Evolutionary conservation across 2,329 filamentous ascomycete species (phyloP).

Genomic region (Hymenoscyphus infarciens): DNA sequence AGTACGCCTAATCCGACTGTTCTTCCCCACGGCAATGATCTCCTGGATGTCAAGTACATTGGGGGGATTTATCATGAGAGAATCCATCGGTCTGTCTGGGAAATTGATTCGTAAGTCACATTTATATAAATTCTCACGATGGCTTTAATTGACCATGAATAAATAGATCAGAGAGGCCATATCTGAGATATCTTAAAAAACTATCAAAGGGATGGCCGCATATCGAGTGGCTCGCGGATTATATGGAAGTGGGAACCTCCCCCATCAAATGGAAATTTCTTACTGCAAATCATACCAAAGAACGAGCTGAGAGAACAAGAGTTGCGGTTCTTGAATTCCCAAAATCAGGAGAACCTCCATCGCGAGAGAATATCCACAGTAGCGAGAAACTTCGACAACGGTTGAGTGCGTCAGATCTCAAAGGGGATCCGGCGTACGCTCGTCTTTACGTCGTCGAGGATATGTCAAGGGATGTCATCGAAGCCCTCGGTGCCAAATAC

Average conservation of each 20-base stretch:
- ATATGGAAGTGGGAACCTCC: slow-evolving; percentile 16
- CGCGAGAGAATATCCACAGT: neutral
- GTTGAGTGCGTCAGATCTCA: neutral
- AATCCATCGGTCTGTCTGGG: slow-evolving; percentile 8
- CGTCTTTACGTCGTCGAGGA: slow-evolving; percentile 21
- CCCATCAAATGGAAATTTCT: slow-evolving; percentile 15
- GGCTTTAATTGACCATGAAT: neutral
- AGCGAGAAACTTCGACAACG: neutral
- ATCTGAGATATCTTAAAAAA: slow-evolving; percentile 11
- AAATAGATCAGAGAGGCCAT: slow-evolving; percentile 6
- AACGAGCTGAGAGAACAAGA: slow-evolving; percentile 10
- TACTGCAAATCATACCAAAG: neutral
- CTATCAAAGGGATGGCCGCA: slow-evolving; percentile 13
- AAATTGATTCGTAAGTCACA: slow-evolving; percentile 9
- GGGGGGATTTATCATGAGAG: slow-evolving; percentile 8
- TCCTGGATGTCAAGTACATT: neutral
- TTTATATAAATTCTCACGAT: neutral
- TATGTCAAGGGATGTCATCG: slow-evolving; percentile 11
- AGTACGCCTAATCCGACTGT: slow-evolving; percentile 6
- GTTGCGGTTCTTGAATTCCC: slow-evolving; percentile 12
- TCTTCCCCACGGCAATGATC: slow-evolving; percentile 7
- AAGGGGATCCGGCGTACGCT: slow-evolving; percentile 6
- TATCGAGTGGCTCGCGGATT: slow-evolving; percentile 13
- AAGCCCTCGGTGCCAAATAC: slow-evolving; percentile 6
- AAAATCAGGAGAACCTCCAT: neutral